Percentiles rank a stretch among this genome's conserved stretches.
Conservation (phyloP, 106 monocot species). For the Acorus gramineus region DNA sequence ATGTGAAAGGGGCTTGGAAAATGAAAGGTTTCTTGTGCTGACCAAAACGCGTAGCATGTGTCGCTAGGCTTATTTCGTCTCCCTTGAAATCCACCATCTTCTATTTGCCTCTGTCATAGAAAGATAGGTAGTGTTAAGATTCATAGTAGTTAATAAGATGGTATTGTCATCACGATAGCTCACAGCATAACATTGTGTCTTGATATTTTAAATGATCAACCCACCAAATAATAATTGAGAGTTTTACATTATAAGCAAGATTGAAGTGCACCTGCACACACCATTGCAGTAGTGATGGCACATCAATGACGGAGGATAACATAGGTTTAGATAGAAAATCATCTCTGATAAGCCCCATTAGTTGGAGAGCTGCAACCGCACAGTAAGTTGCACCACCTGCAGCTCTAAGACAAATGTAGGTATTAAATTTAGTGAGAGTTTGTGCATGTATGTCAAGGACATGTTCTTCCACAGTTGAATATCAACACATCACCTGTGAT, state of each 20-base stretch:
- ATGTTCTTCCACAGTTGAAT: no score
- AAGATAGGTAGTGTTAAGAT: background rate
- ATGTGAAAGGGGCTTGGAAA: background rate
- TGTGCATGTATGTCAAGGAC: no score
- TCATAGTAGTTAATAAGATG: no score
- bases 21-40: background rate
- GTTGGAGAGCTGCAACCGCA: conserved; percentile 76
- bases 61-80: conserved; percentile 87
- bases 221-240: no score
- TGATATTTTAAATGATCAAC: no score
- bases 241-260: background rate
- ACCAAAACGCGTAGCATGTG: conserved; percentile 99
- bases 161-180: no score
- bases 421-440: background rate
- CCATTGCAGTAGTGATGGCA: conserved; percentile 67
- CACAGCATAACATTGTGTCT: no score
- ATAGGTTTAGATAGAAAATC: conserved; percentile 15
- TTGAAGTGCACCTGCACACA: conserved; percentile 49
- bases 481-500: no score
- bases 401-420: conserved; percentile 36
- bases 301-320: conserved; percentile 22
- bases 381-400: conserved; percentile 95
- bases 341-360: conserved; percentile 73
- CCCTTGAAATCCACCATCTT: conserved; percentile 88
- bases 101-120: conserved; percentile 60